Evolutionary conservation across 2,329 filamentous ascomycete species (phyloP).

Genomic region (Trematosphaeria pertusa): DNA sequence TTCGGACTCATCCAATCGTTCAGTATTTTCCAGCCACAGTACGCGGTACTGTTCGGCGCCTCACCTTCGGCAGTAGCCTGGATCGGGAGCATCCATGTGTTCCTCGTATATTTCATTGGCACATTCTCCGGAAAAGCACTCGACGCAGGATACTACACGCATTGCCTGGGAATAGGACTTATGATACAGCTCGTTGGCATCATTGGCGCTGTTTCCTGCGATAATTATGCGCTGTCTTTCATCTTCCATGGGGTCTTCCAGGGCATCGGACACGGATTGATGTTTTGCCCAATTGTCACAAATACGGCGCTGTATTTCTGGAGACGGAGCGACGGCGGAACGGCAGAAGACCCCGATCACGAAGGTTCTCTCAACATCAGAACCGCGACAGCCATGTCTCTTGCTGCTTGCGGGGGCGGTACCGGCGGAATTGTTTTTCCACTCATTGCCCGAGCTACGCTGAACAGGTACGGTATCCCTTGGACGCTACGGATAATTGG

Average conservation of each 20-base stretch:
- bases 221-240: background rate
- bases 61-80: conserved; percentile 28
- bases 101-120: conserved; percentile 18
- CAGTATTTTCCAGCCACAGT: conserved; percentile 60
- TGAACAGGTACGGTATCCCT: conserved; percentile 18
- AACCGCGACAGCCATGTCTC: background rate
- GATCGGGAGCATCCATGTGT: conserved; percentile 19
- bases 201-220: conserved; percentile 58
- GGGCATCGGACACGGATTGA: background rate
- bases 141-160: conserved; percentile 15
- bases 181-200: conserved; percentile 30
- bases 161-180: conserved; percentile 4
- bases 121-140: conserved; percentile 13
- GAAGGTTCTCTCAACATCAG: too few relatives aligned
- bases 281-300: background rate
- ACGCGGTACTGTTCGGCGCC: conserved; percentile 43
- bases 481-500: background rate
- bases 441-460: conserved; percentile 4
- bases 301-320: background rate
- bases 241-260: background rate
- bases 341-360: too few relatives aligned
- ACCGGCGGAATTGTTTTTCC: conserved; percentile 17
- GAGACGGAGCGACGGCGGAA: background rate
- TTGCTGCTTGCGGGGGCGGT: conserved; percentile 1
- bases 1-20: conserved; percentile 60